phyloP scores from a whole-genome alignment of 2,329 filamentous ascomycete species.

The Aspergillus tanneri region DNA sequence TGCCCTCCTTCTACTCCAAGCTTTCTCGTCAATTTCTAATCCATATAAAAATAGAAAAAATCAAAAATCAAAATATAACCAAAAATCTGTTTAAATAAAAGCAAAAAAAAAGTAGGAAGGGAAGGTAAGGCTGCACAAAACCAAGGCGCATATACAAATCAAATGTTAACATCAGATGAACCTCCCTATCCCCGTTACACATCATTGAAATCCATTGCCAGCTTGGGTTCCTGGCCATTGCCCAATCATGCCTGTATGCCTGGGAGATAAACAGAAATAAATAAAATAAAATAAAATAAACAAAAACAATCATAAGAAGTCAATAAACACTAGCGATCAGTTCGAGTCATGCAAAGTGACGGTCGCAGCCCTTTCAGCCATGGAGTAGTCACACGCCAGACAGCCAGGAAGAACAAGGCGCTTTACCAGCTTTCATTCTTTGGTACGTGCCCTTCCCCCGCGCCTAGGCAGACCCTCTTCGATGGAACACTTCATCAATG shows the following conservation, averaged over 20 bases:
- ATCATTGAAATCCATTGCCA: constrained; percentile 1
- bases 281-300: constrained; percentile 2
- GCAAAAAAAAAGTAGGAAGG: neutral
- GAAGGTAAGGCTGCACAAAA: neutral
- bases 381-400: too few species aligned
- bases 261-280: constrained; percentile 6
- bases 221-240: neutral
- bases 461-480: constrained; percentile 42
- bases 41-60: neutral
- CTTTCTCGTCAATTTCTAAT: too few species aligned
- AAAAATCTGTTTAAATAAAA: too few species aligned
- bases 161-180: neutral
- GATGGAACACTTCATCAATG: constrained; percentile 64
- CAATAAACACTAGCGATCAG: too few species aligned
- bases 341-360: neutral
- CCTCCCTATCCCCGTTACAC: neutral
- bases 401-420: neutral
- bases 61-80: too few species aligned
- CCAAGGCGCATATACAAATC: neutral
- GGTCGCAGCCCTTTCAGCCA: too few species aligned
- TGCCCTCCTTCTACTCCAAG: too few species aligned
- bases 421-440: neutral
- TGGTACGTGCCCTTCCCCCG: neutral
- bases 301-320: constrained; percentile 12
- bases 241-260: constrained; percentile 2